Evolutionary conservation across 2,329 filamentous ascomycete genomes (phyloP).

Genomic region (Fusarium sp.): DNA sequence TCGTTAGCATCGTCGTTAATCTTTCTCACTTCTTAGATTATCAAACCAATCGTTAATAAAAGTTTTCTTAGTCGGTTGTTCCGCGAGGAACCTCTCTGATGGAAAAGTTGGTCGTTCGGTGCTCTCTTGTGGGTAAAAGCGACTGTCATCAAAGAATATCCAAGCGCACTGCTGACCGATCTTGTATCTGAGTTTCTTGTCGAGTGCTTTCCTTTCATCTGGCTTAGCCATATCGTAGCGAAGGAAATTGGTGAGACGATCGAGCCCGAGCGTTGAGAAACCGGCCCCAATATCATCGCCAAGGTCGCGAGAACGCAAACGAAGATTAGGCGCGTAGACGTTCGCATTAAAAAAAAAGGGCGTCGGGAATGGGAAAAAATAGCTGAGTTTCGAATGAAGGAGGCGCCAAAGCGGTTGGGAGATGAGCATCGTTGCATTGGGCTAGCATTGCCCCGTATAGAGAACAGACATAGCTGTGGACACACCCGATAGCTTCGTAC

Average conservation of each 20-base stretch:
- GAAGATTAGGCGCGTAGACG: background rate
- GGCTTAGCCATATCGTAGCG: background rate
- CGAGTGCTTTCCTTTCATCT: background rate
- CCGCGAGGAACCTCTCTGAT: background rate
- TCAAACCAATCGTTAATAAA: background rate
- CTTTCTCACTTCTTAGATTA: background rate
- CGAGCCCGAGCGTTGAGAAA: background rate
- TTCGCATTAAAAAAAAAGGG: constrained; percentile 2
- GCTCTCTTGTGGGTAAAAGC: background rate
- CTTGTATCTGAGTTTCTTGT: background rate
- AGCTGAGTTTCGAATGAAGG: background rate
- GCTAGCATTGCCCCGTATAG: constrained; percentile 22
- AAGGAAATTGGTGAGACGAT: background rate
- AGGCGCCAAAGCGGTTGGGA: background rate
- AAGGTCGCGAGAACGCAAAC: background rate
- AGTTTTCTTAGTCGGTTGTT: background rate
- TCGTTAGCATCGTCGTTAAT: background rate
- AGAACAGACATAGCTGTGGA: constrained; percentile 9
- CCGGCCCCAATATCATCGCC: background rate
- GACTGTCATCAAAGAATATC: background rate
- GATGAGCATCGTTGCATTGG: background rate
- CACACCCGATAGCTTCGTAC: constrained; percentile 1
- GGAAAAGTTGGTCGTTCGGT: background rate
- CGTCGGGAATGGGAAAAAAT: constrained; percentile 12
- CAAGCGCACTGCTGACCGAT: background rate